Evolutionary conservation across 2,329 filamentous ascomycete species (phyloP), one percentile per base, ranked within the genome.

Genomic region (Zymoseptoria passerinii): DNA sequence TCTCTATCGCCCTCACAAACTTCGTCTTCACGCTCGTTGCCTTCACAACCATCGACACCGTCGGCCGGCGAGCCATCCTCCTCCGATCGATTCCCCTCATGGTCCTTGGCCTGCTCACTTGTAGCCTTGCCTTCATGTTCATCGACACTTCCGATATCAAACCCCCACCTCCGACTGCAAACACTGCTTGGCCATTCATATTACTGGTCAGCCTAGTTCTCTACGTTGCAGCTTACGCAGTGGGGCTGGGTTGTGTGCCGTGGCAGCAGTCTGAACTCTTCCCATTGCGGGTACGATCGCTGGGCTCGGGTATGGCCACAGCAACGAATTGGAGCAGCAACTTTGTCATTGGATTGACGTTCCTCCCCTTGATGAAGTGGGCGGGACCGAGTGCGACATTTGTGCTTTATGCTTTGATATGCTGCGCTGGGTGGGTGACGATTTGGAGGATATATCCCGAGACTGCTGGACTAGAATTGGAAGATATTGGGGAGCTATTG

Each of bases 261-360:
- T 97, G 92, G 92, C 92, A 96, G 80, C 92, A 96, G 75, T 90
- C 87, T 66, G 92, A 97, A 75, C 81, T 70, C 16, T 96, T 96
- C 70, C 88, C 91, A 0, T 78, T 92, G 52, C 80, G 81, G 28
- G 88, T 91, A 51, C 84, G 89, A 53, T 85, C 86, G 4, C 74
- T 90, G 1, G 89, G 89, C 28, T 89, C 86, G 58, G 85, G 85
- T 0, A 72, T 90, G 4, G 82, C 87, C 1, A 92, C 92, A 7
- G 87, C 86, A 4, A 95, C 89, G 6, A 96, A 88, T 69, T 97
- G 92, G 92, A 82, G 81, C 3, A 85, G 87, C 23, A 97, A 97
- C 71, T 94, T 95, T 60, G 72, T 94, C 18, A 81, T 96, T 1
- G 92, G 91, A 0, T 75, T 95, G 61, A 94, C 90, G 0, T 97